These are phyloP conservation scores for Ziziphus jujuba DNA, from an alignment of 306 rosid species.

Conservation along the genomic window DNA sequence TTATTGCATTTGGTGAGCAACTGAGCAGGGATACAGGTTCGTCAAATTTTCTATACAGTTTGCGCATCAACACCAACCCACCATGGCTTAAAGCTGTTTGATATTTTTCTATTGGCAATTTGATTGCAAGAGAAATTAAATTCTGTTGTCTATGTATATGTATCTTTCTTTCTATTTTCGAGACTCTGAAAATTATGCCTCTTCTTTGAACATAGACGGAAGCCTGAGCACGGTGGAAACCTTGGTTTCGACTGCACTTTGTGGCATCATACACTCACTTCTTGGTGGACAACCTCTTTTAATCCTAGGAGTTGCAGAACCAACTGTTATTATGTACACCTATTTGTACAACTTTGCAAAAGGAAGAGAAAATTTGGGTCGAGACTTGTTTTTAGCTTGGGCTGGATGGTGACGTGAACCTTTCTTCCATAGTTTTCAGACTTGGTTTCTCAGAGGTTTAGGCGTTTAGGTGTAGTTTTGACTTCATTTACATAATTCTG, in stretches of 20 bases:
- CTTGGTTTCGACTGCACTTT: conserved; percentile 72
- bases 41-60: conserved; percentile 7
- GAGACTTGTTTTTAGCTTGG: conserved; percentile 68
- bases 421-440: conserved; percentile 2
- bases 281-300: conserved; percentile 81
- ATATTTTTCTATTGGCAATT: not conserved
- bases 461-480: conserved; percentile 12
- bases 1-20: conserved; percentile 77
- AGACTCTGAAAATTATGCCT: conserved; percentile 18
- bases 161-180: not conserved
- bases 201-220: conserved; percentile 50
- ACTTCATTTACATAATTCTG: conserved; percentile 16
- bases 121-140: too few relatives aligned
- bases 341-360: conserved; percentile 70
- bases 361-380: conserved; percentile 54
- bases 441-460: not conserved
- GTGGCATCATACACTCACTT: conserved; percentile 80
- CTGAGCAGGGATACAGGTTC: conserved; percentile 69
- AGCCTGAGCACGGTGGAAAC: conserved; percentile 74
- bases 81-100: not conserved
- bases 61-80: too few relatives aligned
- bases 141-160: not conserved
- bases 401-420: conserved; percentile 67
- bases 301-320: conserved; percentile 79
- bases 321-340: conserved; percentile 74